Base-by-base conservation (phyloP, 805 yeast species). In the Teunomyces tritomae region DNA sequence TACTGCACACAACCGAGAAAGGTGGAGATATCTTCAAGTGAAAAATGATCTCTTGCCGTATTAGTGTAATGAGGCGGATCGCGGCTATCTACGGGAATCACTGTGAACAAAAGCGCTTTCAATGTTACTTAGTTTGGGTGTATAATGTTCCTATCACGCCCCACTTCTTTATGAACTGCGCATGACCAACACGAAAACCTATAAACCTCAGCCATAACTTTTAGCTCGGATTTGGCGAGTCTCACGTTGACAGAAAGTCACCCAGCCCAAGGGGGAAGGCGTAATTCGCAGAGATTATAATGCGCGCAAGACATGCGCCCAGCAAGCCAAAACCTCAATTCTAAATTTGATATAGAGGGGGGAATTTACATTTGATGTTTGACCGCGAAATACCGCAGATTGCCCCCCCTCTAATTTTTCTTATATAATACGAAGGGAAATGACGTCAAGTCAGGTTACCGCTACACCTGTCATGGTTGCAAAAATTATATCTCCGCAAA, bases 31-130 rank as follows among this genome's bases (percentile, higher is more conserved):
- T 13, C 34, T 13, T 8, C 17, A 13, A 32, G n/a, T 9, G 34
- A 32, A 32, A 30, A 32, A 16, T 32, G 13, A 13, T 8, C 16
- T 7, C 8, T 32, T 32, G 16, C 34, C 34, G 34, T 13, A 32
- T 32, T 32, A 5, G 34, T 32, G 13, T 32, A 32, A 16, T 7
- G 34, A 32, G 40, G 40, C 40, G 40, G 40, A 37, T 37, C 40
- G 40, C 40, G 40, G 40, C 40, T 26, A 24, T n/a, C 34, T 32
- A 11, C 10, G 17, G 9, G 26, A n/a, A 6, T 37, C 40, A 28
- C 11, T 8, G 2, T 5, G 14, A n/a, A 11, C 5, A 13, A 37
- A 37, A 37, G 40, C 40, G 40, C 40, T n/a, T 37, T 37, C 27
- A 4, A 11, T 4, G 20, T 37, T 37, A 37, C 40, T 37, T 10